These are phyloP conservation scores for Alternaria burnsii DNA, from an alignment of 2,329 filamentous ascomycete species.

Conservation along the genomic window DNA sequence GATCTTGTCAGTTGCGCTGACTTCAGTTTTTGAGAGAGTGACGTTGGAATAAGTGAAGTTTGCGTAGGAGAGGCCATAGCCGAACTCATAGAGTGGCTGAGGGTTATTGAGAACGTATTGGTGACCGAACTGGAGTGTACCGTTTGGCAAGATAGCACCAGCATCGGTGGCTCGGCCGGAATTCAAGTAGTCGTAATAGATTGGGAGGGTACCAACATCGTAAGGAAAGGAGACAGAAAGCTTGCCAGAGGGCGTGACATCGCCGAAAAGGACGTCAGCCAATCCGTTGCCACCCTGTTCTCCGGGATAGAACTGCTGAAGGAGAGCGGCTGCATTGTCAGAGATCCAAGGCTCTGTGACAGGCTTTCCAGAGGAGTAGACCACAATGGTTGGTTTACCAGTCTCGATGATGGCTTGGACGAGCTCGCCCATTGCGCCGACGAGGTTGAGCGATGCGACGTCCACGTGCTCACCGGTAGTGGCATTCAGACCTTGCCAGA, in stretches of 20 bases:
- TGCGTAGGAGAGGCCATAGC: slow-evolving; percentile 72
- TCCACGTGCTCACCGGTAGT: slow-evolving; percentile 81
- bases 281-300: slow-evolving; percentile 73
- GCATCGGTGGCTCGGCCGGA: slow-evolving; percentile 65
- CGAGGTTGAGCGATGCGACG: slow-evolving; percentile 68
- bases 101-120: slow-evolving; percentile 71
- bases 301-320: slow-evolving; percentile 79
- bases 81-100: slow-evolving; percentile 70
- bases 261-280: slow-evolving; percentile 69
- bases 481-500: slow-evolving; percentile 75
- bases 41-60: slow-evolving; percentile 68
- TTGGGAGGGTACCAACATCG: slow-evolving; percentile 71
- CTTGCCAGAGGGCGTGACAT: slow-evolving; percentile 71
- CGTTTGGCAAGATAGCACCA: slow-evolving; percentile 64
- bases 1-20: slow-evolving; percentile 62
- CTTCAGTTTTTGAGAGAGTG: slow-evolving; percentile 59
- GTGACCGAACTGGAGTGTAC: slow-evolving; percentile 69
- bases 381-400: slow-evolving; percentile 72
- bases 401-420: slow-evolving; percentile 73
- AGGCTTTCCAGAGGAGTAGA: slow-evolving; percentile 75
- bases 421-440: slow-evolving; percentile 73
- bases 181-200: slow-evolving; percentile 78
- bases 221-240: slow-evolving; percentile 73
- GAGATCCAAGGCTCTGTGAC: slow-evolving; percentile 78
- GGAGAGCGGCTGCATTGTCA: slow-evolving; percentile 67